These are phyloP conservation scores for Psilocybe cyanescens DNA, from an alignment of 768 basidiomycete species.

Conservation along the genomic window DNA sequence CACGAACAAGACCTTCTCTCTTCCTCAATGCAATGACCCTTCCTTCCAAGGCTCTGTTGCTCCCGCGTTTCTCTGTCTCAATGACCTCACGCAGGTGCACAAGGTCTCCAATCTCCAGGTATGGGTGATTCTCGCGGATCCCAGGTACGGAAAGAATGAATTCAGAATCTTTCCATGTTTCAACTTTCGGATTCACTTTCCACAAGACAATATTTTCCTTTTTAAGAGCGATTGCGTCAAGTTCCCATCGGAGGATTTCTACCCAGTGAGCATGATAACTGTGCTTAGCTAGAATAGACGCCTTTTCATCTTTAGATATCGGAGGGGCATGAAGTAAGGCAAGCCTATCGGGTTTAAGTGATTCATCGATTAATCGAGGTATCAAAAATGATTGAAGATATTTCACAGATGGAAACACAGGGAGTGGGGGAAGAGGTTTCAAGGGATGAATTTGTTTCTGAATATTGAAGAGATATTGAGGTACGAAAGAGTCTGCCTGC, in stretches of 20 bases:
- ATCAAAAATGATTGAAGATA: constrained; percentile 47
- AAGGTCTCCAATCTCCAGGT: constrained; percentile 48
- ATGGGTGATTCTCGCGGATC: constrained; percentile 44
- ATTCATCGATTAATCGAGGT: constrained; percentile 36
- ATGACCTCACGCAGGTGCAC: constrained; percentile 47
- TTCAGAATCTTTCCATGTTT: constrained; percentile 39
- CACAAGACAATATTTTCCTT: constrained; percentile 50
- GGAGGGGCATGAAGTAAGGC: constrained; percentile 34
- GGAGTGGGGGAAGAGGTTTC: constrained; percentile 42
- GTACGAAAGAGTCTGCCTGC: constrained; percentile 52
- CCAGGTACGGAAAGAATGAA: constrained; percentile 42
- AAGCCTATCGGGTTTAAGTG: constrained; percentile 19
- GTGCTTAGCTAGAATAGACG: constrained; percentile 29
- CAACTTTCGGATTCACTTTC: constrained; percentile 39
- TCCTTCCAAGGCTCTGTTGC: constrained; percentile 47
- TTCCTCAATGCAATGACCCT: constrained; percentile 46
- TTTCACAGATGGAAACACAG: constrained; percentile 42
- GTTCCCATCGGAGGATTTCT: constrained; percentile 47
- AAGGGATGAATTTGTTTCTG: constrained; percentile 49
- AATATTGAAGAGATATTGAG: constrained; percentile 52
- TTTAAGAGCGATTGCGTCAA: constrained; percentile 41
- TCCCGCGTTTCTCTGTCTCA: constrained; percentile 31
- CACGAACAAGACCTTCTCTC: constrained; percentile 50
- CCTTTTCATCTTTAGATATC: constrained; percentile 19
- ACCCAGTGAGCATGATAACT: constrained; percentile 46